Evolutionary conservation across 2,329 filamentous ascomycete species (phyloP), one percentile per base, ranked within the genome.

Genomic region (Teratosphaeria nubilosa): DNA sequence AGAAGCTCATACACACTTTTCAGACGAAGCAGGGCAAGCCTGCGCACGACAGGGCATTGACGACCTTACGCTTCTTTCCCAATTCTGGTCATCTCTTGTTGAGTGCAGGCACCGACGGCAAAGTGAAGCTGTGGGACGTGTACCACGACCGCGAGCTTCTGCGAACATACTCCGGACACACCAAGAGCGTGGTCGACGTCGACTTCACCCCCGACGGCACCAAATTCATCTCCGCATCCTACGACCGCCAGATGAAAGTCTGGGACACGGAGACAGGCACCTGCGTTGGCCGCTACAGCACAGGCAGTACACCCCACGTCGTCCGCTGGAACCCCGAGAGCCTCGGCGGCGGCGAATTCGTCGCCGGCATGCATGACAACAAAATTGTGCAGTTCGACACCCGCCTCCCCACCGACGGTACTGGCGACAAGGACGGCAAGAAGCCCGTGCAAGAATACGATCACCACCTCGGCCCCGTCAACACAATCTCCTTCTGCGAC

Each of bases 361-460:
- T 99, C 58, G 91, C 91, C 1, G 94, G 94, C 68, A 95, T 97
- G 90, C 94, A 90, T 41, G 92, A 99, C 75, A 99, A 99, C 80
- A 96, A 96, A 79, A 99, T 99, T 66, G 82, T 99, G 50, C 94
- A 99, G 71, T 99, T 95, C 74, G 94, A 99, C 74, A 91, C 86
- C 1, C 84, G 95, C 30, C 53, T 67, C 13, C 59, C 66, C 2
- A 85, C 86, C 6, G 84, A 64, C 85, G 65, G 65, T 22, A 53
- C 25, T 14, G 51, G 51, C 13, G 30, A 53, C 41, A 57, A 57
- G n/a, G 56, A 53, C 24, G 41, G 51, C 34, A 54, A 54, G 14
- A 71, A 95, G 67, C 81, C 94, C 59, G 88, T 96, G 13, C 95
- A 99, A 71, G 94, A 97, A 77, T 99, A 99, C 76, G 92, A 99